phyloP scores from a whole-genome alignment of 192 early-diverging fungal species.

The Phycomyces nitens region DNA sequence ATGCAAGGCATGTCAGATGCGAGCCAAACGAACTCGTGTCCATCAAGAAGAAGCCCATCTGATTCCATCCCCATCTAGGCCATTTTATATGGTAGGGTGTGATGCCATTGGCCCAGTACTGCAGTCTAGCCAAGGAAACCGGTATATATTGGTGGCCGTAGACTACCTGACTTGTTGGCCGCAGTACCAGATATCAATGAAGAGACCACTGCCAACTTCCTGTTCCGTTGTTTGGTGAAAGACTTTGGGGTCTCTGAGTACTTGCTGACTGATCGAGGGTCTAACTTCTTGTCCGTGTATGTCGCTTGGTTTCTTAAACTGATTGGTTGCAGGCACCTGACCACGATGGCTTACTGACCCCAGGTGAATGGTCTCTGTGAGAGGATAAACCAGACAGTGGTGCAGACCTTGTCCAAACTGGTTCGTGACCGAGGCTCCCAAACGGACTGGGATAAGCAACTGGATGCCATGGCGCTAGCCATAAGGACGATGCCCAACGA shows the following conservation, averaged over 20 bases:
- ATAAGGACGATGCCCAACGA: conserved; percentile 20
- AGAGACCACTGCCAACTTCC: neutral
- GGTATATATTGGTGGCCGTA: conserved; percentile 22
- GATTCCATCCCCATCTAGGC: neutral
- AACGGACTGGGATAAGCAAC: neutral
- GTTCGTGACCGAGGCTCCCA: neutral
- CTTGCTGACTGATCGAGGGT: conserved; percentile 16
- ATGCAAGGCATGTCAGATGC: conserved; percentile 16
- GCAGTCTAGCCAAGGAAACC: neutral
- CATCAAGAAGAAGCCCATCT: neutral
- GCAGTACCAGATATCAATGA: conserved; percentile 9
- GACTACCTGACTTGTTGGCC: conserved; percentile 32
- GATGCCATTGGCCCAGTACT: conserved; percentile 12
- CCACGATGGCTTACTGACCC: conserved; percentile 13
- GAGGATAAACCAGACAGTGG: conserved; percentile 19
- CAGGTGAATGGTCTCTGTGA: conserved; percentile 23
- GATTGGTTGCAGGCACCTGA: neutral
- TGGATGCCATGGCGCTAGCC: conserved; percentile 2
- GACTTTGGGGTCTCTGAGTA: conserved; percentile 16
- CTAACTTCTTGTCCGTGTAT: conserved; percentile 8
- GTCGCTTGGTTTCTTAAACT: neutral
- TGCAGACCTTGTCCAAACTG: conserved; percentile 22
- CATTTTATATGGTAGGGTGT: conserved; percentile 13
- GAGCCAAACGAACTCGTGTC: neutral
- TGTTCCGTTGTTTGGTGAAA: neutral